phyloP scores from a whole-genome alignment of 345 rosid species.

The Trapa incisa region DNA sequence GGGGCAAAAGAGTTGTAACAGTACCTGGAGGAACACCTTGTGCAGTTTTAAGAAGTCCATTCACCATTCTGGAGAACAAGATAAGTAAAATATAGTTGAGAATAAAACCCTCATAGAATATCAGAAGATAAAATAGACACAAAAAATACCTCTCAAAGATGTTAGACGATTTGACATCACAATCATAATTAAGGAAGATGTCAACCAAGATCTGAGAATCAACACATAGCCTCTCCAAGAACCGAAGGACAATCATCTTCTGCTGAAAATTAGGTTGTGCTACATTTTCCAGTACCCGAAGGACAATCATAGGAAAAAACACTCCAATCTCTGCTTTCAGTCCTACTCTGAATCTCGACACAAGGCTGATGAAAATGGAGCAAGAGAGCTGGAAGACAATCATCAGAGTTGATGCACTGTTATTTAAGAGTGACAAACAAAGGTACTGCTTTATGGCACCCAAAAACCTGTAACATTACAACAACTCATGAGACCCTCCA shows the following conservation, averaged over 20 bases:
- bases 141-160: constrained; percentile 82
- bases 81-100: constrained; percentile 8
- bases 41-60: constrained; percentile 99
- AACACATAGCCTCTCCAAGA: constrained; percentile 85
- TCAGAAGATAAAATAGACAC: neutral
- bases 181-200: constrained; percentile 94
- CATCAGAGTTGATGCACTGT: constrained; percentile 90
- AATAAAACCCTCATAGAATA: constrained; percentile 3
- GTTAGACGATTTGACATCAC: constrained; percentile 97
- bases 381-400: constrained; percentile 99
- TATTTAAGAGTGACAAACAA: constrained; percentile 87
- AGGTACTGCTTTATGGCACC: constrained; percentile 98
- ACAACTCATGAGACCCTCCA: constrained; percentile 3
- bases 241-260: constrained; percentile 97
- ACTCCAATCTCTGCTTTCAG: constrained; percentile 99
- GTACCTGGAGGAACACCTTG: constrained; percentile 93
- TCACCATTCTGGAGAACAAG: constrained; percentile 71
- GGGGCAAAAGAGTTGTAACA: constrained; percentile 69
- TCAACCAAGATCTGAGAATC: constrained; percentile 98
- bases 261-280: constrained; percentile 97
- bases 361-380: constrained; percentile 95
- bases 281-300: constrained; percentile 90
- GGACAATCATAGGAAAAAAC: constrained; percentile 97
- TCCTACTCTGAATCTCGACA: constrained; percentile 95
- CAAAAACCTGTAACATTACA: constrained; percentile 62